Evolutionary conservation across 2,329 filamentous ascomycete species (phyloP), one percentile per base, ranked within the genome.

Genomic region (Dothideomycetes sp.): DNA sequence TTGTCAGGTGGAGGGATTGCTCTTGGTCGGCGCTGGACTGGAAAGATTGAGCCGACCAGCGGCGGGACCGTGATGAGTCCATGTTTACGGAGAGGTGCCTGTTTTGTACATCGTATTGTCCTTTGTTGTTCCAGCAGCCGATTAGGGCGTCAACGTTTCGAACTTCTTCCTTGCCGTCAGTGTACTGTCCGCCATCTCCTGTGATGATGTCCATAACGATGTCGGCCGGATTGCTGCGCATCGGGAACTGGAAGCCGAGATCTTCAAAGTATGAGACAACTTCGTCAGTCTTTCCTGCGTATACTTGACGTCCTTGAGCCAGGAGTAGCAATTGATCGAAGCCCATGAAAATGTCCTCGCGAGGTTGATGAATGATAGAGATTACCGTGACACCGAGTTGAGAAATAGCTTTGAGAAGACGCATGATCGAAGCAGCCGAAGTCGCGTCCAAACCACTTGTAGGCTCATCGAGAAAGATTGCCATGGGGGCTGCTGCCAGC

Each of bases 201-300:
- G 72, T 73, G 49, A 78, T 70, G 47, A 78, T 77, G 39, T 79
- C 74, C n/a, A 74, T 74, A 17, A 78, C 64, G 1, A 72, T 62
- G 46, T 79, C 76, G 7, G 70, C 74, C 5, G 65, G 67, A 47
- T 79, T 79, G 31, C 62, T 63, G 43, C 69, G 61, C 12, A 55
- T 39, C 1, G 58, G 55, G 36, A 78, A 74, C 0, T 54, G 49
- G 53, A 70, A 78, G 2, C 74, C 74, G 10, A 71, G 55, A 23
- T 58, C 51, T 49, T 73, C 64, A 43, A 78, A 76, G 51, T 73
- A 76, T 2, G 49, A 43, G 36, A 64, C 63, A 1, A 68, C 66
- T 1, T 62, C 59, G 8, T 44, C 47, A 25, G 69, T 67, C 1
- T 63, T 54, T 0, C 73, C 74, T 28, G 69, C 65, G 49, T 76